Evolutionary conservation across 441 rosid genomes (phyloP), one percentile per base, ranked within the genome.

Genomic region (Brassica balearica): DNA sequence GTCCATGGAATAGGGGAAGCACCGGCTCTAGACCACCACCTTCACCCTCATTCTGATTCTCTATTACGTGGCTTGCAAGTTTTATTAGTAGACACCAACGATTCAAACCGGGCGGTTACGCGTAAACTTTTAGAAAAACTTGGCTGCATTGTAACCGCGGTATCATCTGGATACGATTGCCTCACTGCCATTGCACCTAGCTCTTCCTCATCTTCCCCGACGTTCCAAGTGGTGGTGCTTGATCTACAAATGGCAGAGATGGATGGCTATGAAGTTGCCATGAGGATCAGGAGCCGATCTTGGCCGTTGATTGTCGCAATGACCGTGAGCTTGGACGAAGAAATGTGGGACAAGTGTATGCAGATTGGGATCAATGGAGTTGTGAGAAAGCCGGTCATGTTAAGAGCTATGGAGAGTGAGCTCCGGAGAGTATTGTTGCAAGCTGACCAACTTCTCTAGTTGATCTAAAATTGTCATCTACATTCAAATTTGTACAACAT

Each of bases 251-350:
- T 91, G 92, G 85, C 89, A 0, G 94, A 94, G 76, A 69, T 87
- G 86, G 96, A 96, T 72, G 96, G 97, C 9, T 93, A 81, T 68
- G 97, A 96, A 82, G 95, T 95, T 8, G 97, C 97, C 1, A 74
- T 75, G 19, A 86, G 89, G 85, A 91, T 96, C 4, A 80, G 93
- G 74, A 94, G 87, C 78, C 87, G 85, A 12, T 87, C 81, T 62
- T 83, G 94, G 96, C 99, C 93, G 0, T 71, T 91, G 85, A 89
- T 96, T 1, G 72, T 96, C 19, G 95, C 88, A 32, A 81, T 88
- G 78, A 89, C 96, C 0, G 83, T 94, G 27, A 88, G 86, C 48
- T 80, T 82, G 0, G 94, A 89, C 15, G 90, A 88, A 0, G 89
- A 89, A 22, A 53, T 89, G 66, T 82, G 91, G 97, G 91, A 85